These are phyloP conservation scores for Globisporangium abappressorium DNA, from an alignment of 352 stramenopile genomes.

Conservation along the genomic window DNA sequence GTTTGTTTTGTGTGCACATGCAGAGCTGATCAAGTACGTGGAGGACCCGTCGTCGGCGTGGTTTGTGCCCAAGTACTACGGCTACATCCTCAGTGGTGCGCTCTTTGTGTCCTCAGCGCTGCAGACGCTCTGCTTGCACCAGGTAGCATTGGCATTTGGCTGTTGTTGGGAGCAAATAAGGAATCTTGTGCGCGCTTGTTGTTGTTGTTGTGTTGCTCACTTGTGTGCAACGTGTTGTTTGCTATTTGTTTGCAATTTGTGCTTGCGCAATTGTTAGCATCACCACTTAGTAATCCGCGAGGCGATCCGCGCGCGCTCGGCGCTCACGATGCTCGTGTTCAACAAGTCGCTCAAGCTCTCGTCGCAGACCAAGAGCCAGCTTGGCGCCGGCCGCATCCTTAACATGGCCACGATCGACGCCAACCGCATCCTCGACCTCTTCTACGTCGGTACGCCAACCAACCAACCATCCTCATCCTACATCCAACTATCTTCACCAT, in stretches of 20 bases:
- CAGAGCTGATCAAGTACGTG: constrained; percentile 62
- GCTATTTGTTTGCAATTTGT: not conserved
- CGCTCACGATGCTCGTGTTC: constrained; percentile 65
- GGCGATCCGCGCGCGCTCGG: constrained; percentile 59
- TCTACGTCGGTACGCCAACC: constrained; percentile 33
- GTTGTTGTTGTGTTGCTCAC: not conserved
- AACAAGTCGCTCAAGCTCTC: constrained; percentile 56
- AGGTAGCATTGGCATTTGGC: constrained; percentile 19
- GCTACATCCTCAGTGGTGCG: constrained; percentile 46
- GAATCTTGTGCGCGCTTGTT: not conserved
- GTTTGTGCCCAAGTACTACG: constrained; percentile 46
- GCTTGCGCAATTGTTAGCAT: constrained; percentile 28
- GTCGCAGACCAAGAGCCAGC: constrained; percentile 47
- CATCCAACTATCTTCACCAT: not conserved
- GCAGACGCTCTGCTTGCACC: constrained; percentile 62
- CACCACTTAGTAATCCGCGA: constrained; percentile 64
- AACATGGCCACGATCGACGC: constrained; percentile 95
- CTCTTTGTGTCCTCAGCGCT: constrained; percentile 46
- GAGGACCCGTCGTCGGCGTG: constrained; percentile 41
- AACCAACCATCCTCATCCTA: not conserved
- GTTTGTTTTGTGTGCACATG: not conserved
- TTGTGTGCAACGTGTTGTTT: not conserved
- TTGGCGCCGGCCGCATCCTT: constrained; percentile 83
- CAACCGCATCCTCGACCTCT: constrained; percentile 87
- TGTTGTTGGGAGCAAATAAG: not conserved